These are phyloP conservation scores for Scedosporium minutisporum DNA, from an alignment of 2,329 filamentous ascomycete genomes.

Conservation along the genomic window DNA sequence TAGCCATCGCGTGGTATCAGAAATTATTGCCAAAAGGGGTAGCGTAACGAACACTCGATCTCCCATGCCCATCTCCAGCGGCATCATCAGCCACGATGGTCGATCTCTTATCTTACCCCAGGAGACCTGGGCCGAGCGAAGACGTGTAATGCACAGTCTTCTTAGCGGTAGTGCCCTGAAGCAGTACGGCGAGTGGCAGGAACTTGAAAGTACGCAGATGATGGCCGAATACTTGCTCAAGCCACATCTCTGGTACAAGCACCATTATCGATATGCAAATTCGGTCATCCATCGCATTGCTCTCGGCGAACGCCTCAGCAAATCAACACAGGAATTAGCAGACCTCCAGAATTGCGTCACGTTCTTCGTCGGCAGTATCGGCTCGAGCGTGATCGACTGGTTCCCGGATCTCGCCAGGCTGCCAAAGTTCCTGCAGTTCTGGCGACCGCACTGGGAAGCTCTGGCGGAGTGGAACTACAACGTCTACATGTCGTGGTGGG, in stretches of 20 bases:
- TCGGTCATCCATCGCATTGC: constrained; percentile 26
- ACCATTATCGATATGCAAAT: constrained; percentile 31
- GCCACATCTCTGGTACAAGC: constrained; percentile 25
- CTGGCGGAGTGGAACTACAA: constrained; percentile 23
- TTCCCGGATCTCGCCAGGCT: constrained; percentile 24
- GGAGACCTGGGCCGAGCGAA: constrained; percentile 23
- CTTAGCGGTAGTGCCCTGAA: constrained; percentile 23
- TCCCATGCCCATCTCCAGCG: constrained; percentile 18
- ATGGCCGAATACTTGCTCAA: constrained; percentile 17
- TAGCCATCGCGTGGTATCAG: constrained; percentile 23
- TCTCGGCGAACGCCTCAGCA: constrained; percentile 20
- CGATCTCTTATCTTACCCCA: constrained; percentile 23
- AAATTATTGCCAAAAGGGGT: constrained; percentile 26
- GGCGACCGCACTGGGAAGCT: constrained; percentile 22
- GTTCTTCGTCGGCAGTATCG: constrained; percentile 24
- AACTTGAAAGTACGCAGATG: constrained; percentile 25
- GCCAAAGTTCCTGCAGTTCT: constrained; percentile 21
- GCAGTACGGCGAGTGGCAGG: constrained; percentile 22
- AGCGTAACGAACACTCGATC: constrained; percentile 21
- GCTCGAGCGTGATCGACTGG: constrained; percentile 24
- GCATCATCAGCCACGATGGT: constrained; percentile 22
- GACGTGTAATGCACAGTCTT: constrained; percentile 28
- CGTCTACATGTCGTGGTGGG: constrained; percentile 25
- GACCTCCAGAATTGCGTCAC: constrained; percentile 26
- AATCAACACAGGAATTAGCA: constrained; percentile 22